Evolutionary conservation across 2,329 filamentous ascomycete genomes (phyloP), one percentile per base, ranked within the genome.

Genomic region (Colletotrichum lini): DNA sequence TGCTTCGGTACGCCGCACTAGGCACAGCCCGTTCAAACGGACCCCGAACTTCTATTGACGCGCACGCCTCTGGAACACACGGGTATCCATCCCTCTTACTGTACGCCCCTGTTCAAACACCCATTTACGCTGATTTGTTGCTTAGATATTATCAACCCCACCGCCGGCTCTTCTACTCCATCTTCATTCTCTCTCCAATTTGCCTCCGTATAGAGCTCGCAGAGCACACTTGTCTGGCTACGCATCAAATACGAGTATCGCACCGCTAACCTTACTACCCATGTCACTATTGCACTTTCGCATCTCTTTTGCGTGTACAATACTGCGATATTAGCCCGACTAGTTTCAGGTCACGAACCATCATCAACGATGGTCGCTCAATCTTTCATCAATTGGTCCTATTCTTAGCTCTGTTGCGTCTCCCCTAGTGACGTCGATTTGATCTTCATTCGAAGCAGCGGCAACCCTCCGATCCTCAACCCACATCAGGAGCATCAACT

Each of bases 31-130:
- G 61, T 60, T 59, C 67, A 53, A 70, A 70, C 56, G 62, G 67
- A 66, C 62, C 67, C 62, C 56, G 54, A 53, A 52, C 38, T 38
- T 35, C 30, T 35, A 9, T 58, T 53, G 49, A 70, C 62, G 56
- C 62, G 67, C 67, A 70, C 47, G 54, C 62, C 45, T 66, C 47
- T 65, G 67, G 67, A 68, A 65, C 65, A 57, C 56, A 47, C 52
- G 26, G 57, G 26, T 18, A 21, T 35, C 23, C 64, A 23, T 38
- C 59, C 18, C 58, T 23, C 45, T 35, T 47, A 35, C 30, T 35
- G 18, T 30, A 13, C n/a, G 8, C 44, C 57, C n/a, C 58, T 26
- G 45, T 49, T 35, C 26, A 15, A 50, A 40, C 44, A 61, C 23
- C 10, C 44, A 30, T 35, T 18, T 10, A 35, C 47, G 61, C 47